Base-by-base conservation (phyloP, 2,329 filamentous ascomycete species). In the Corinectria fuckeliana region DNA sequence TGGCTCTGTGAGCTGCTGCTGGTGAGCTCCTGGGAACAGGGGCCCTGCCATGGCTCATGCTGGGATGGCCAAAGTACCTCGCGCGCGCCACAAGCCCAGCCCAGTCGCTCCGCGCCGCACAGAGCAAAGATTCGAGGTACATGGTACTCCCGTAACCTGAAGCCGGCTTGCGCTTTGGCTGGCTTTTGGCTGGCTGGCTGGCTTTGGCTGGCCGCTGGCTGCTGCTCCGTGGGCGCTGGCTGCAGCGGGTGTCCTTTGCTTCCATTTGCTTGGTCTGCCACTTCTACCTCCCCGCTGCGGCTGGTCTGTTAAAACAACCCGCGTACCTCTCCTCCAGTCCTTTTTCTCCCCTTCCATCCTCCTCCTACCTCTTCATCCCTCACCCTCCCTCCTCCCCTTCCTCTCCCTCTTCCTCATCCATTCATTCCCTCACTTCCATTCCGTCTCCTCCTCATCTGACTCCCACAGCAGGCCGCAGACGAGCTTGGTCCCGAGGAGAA, bases 291-390 rank as follows among this genome's bases (percentile, higher is more conserved):
- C 48, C 55, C 54, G 64, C 53, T 62, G 64, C 32, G 56, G 58
- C 58, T 68, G 59, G 66, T 68, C 63, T 63, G 70, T 75, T 75
- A 75, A 77, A 76, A 75, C 74, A 74, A 74, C 69, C 32, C 69
- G 63, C 59, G 62, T 58, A 69, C 71, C 70, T 83, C 78, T 82
- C 78, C 79, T 79, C 81, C 81, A 82, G 80, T 84, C 82, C 81
- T 81, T 82, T 80, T 80, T 78, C 78, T 75, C 79, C 78, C 79
- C 76, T 77, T 80, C 76, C 76, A 78, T 82, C 79, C 78, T 82
- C 77, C 78, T 83, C 81, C 79, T 79, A 81, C 81, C 74, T n/a
- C n/a, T 80, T 81, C 79, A 71, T 69, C 69, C 73, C 71, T 71
- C 72, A 69, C 73, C 73, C 75, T 75, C 74, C 75, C 72, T 68